A percentile compares a stretch with the other conserved stretches of the same genome.
phyloP scores from a whole-genome alignment of 148 eudicot species.

The Fagopyrum tataricum region DNA sequence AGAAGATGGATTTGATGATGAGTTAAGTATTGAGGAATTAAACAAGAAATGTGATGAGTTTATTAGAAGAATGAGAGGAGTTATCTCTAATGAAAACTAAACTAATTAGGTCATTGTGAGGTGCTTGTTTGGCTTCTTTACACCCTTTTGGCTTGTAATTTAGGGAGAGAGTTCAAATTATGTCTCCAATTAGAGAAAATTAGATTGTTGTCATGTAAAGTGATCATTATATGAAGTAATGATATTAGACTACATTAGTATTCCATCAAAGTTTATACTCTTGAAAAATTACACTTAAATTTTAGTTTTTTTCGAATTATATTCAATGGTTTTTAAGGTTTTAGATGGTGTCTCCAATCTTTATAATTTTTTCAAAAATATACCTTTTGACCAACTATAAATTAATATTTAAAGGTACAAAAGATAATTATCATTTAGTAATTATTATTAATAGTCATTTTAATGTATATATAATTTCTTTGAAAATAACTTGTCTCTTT shows the following conservation, averaged over 20 bases:
- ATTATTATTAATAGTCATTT: too few relatives aligned
- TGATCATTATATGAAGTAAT: not conserved
- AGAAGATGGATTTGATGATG: constrained; percentile 25
- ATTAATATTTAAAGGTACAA: too few relatives aligned
- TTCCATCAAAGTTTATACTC: too few relatives aligned
- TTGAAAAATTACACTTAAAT: too few relatives aligned
- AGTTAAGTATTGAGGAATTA: constrained; percentile 36
- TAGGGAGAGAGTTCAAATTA: not conserved
- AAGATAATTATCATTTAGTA: too few relatives aligned
- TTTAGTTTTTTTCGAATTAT: too few relatives aligned
- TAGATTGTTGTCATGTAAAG: constrained; percentile 11
- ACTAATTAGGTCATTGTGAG: not conserved
- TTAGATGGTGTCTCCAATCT: too few relatives aligned
- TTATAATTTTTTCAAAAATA: too few relatives aligned
- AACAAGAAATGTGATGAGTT: constrained; percentile 61
- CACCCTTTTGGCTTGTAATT: constrained; percentile 11
- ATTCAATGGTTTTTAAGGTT: too few relatives aligned
- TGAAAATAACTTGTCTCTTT: too few relatives aligned
- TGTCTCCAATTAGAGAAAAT: not conserved
- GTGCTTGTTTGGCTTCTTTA: not conserved
- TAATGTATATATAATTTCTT: too few relatives aligned
- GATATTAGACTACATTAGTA: not conserved
- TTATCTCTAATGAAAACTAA: constrained; percentile 1
- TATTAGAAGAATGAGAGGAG: constrained; percentile 48
- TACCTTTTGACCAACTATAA: too few relatives aligned